A percentile compares a stretch with the other conserved stretches of the same genome.
phyloP scores from a whole-genome alignment of 257 asterid species.

The Solanum chilense region DNA sequence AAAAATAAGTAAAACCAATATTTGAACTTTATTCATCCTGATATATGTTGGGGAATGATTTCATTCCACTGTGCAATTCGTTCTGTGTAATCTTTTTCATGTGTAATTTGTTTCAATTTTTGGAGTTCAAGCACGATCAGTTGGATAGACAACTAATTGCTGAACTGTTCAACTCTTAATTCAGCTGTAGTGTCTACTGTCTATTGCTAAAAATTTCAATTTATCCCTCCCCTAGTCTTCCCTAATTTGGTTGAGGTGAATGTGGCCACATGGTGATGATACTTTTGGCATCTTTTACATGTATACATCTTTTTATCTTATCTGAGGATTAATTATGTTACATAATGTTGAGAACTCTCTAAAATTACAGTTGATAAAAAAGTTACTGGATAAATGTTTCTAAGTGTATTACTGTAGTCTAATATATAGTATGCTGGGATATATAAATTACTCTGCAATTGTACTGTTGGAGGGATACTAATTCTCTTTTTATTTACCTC shows the following conservation, averaged over 20 bases:
- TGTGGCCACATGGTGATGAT: background rate
- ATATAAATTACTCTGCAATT: background rate
- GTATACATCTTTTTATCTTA: background rate
- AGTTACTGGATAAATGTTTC: background rate
- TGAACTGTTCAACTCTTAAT: background rate
- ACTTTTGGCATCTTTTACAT: background rate
- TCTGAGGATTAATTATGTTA: background rate
- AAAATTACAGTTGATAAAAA: background rate
- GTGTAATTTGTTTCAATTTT: background rate
- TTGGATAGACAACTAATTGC: background rate
- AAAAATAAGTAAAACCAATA: background rate
- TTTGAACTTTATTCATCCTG: background rate
- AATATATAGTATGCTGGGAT: background rate
- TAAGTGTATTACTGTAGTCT: background rate
- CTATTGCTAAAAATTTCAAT: background rate
- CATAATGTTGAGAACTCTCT: background rate
- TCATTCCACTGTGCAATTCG: background rate
- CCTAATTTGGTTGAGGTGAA: background rate
- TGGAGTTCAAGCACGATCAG: background rate
- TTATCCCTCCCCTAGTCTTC: background rate
- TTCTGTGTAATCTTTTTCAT: background rate
- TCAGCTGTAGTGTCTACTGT: background rate
- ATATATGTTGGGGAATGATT: background rate
- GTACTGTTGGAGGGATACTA: background rate
- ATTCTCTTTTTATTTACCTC: constrained; percentile 5